Conservation (phyloP, 768 basidiomycete species). For the Antrodiella citrinella region DNA sequence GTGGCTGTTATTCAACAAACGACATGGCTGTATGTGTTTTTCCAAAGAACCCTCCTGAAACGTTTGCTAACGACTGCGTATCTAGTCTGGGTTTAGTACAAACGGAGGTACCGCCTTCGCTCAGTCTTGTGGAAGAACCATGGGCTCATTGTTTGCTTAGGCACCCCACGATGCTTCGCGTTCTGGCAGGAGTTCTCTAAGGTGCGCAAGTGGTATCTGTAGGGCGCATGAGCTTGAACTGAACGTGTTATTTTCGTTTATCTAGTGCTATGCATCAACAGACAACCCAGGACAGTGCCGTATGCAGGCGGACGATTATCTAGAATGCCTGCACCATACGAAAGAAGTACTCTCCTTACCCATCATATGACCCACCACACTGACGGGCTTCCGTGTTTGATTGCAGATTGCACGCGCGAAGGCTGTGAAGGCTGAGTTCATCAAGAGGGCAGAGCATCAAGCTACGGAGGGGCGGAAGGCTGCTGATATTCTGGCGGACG, state of each 20-base stretch:
- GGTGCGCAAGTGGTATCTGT: slow-evolving; percentile 26
- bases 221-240: too few relatives aligned
- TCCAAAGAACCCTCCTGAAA: not conserved
- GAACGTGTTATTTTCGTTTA: not conserved
- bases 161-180: slow-evolving; percentile 78
- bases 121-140: too few relatives aligned
- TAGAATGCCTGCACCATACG: slow-evolving; percentile 84
- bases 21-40: not conserved
- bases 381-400: not conserved
- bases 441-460: slow-evolving; percentile 55
- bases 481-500: slow-evolving; percentile 64
- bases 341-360: slow-evolving; percentile 67
- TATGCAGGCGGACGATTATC: slow-evolving; percentile 72
- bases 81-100: not conserved
- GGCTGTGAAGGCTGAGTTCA: slow-evolving; percentile 61
- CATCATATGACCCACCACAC: slow-evolving; percentile 1
- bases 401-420: slow-evolving; percentile 59
- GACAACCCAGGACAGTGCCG: slow-evolving; percentile 70
- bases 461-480: slow-evolving; percentile 64
- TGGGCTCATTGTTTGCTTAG: too few relatives aligned
- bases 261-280: slow-evolving; percentile 77
- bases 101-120: not conserved
- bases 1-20: not conserved
- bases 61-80: not conserved
- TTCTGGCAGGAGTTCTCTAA: slow-evolving; percentile 91